Evolutionary conservation across 2,329 filamentous ascomycete species (phyloP), one percentile per base, ranked within the genome.

Genomic region (Fusarium equiseti): DNA sequence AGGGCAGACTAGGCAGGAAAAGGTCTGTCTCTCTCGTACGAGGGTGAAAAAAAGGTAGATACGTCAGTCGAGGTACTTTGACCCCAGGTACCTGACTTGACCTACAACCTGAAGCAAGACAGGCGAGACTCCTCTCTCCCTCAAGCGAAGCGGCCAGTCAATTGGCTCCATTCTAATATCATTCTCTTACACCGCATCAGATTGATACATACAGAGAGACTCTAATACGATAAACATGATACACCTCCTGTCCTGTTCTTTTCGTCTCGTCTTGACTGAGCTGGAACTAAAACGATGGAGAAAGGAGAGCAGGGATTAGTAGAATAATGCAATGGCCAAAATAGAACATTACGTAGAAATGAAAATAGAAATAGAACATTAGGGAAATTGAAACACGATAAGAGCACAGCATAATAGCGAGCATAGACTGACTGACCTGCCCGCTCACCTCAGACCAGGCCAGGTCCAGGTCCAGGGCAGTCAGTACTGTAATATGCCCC

Each of bases 21-120:
- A 42, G 49, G 42, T 49, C 54, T 48, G 66, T 11, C 38, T 29
- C 24, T 12, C 50, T 72, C 68, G 66, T 73, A 75, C 73, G 73
- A 53, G 35, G 50, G 35, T 43, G 12, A 35, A 52, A 26, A 26
- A 38, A 38, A 72, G 68, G 71, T 73, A 74, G 60, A 74, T 75
- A 75, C 73, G 73, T 74, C 73, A 75, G 73, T 69, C 59, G 54
- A 68, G 66, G 73, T 75, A 75, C 73, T 68, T 72, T 67, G 62
- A 40, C 50, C 27, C 52, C 27, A 75, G 62, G 73, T 75, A 75
- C 56, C 60, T 38, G 27, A 29, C 27, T 10, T 11, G 27, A 29
- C 27, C 27, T 29, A 29, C 32, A 66, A 66, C 73, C 73, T 71
- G 71, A 63, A 73, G 68, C 72, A 66, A 65, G 55, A 40, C 42